A percentile compares a stretch with the other conserved stretches of the same genome.
Evolutionary conservation across 495 filamentous ascomycete species (phyloP).

Genomic region (Alectoria sarmentosa): DNA sequence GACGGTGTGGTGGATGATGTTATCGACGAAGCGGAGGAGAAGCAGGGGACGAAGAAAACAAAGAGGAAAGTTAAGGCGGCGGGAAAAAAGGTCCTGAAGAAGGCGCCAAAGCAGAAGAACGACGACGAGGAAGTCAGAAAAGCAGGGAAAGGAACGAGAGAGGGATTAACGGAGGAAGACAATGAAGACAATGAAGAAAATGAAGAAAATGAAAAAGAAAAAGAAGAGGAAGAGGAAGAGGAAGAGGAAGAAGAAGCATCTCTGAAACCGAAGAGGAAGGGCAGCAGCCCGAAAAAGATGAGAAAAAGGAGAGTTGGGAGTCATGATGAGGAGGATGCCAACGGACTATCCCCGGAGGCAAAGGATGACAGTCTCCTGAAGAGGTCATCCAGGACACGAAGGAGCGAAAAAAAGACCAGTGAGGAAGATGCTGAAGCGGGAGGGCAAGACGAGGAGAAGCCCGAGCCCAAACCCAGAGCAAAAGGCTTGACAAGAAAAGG

Average conservation of each 20-base stretch:
- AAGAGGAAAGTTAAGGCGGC: conserved; percentile 36
- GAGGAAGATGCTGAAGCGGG: conserved; percentile 17
- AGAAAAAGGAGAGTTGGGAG: conserved; percentile 21
- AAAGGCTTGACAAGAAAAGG: conserved; percentile 15
- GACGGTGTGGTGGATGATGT: conserved; percentile 51
- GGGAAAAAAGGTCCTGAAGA: conserved; percentile 31
- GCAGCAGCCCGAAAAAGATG: background rate
- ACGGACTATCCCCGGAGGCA: conserved; percentile 24
- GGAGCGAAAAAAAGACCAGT: conserved; percentile 12
- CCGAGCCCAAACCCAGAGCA: conserved; percentile 12
- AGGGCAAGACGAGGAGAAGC: conserved; percentile 20
- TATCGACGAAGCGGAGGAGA: conserved; percentile 52
- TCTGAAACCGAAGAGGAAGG: conserved; percentile 3
- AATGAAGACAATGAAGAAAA: background rate
- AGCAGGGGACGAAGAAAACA: conserved; percentile 44
- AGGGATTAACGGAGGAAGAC: background rate
- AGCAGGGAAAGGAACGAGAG: background rate
- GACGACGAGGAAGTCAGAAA: conserved; percentile 6
- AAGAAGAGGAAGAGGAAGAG: background rate
- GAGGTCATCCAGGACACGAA: conserved; percentile 26
- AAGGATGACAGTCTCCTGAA: conserved; percentile 24
- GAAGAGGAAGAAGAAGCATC: conserved; percentile 2
- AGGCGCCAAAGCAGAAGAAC: background rate
- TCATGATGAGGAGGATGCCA: conserved; percentile 24
- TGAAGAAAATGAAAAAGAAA: background rate